Conservation (phyloP, 2,329 filamentous ascomycete species). For the Lachnellula cervina region DNA sequence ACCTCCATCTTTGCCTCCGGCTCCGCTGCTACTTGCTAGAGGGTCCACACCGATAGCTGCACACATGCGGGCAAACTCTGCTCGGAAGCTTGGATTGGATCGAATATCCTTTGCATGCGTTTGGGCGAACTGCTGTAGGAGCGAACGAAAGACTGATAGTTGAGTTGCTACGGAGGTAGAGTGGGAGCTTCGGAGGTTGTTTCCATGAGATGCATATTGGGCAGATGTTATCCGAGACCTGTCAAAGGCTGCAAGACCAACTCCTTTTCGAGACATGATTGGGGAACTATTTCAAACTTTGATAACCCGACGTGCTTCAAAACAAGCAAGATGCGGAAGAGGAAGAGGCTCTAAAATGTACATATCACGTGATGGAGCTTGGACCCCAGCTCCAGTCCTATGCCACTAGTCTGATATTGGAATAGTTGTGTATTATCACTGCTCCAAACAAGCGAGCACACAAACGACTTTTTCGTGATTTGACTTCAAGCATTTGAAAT, state of each 20-base stretch:
- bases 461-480: not conserved
- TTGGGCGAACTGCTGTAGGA: constrained; percentile 90
- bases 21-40: constrained; percentile 62
- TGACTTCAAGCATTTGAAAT: not conserved
- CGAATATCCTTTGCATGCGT: constrained; percentile 95
- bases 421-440: not conserved
- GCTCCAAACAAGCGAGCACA: not conserved
- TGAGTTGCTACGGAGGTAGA: constrained; percentile 85
- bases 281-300: not conserved
- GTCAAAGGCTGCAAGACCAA: constrained; percentile 87
- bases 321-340: not conserved
- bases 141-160: constrained; percentile 89
- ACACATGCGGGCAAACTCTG: constrained; percentile 98
- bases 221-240: constrained; percentile 78
- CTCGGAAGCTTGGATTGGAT: constrained; percentile 88
- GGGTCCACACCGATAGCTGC: constrained; percentile 95
- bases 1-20: constrained; percentile 42
- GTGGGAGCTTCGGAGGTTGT: constrained; percentile 77
- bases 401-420: no score
- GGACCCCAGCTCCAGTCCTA: no score
- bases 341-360: not conserved
- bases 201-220: constrained; percentile 87
- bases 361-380: not conserved
- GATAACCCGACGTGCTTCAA: not conserved
- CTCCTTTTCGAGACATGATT: constrained; percentile 69